Evolutionary conservation across 192 early-diverging fungal species (phyloP).

Genomic region (Backusella macrospora): DNA sequence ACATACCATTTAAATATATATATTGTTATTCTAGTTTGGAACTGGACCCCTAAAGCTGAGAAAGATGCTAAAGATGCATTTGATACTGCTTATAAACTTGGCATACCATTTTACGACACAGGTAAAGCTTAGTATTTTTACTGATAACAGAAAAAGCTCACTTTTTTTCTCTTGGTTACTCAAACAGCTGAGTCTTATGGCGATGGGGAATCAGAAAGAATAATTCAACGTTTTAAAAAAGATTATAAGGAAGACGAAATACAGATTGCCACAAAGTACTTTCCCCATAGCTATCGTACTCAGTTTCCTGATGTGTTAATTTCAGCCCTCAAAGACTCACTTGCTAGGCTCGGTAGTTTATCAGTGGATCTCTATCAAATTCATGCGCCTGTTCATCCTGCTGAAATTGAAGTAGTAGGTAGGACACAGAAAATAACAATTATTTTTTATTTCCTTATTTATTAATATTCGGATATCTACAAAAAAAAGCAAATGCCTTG

Average conservation of each 20-base stretch:
- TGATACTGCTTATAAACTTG: constrained; percentile 36
- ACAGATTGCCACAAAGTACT: constrained; percentile 54
- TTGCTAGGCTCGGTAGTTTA: constrained; percentile 48
- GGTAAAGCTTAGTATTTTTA: background rate
- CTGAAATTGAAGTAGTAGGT: constrained; percentile 51
- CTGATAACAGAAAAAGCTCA: background rate
- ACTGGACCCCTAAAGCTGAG: constrained; percentile 45
- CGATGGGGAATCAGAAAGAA: constrained; percentile 50
- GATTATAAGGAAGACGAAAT: constrained; percentile 34
- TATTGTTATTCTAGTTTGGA: constrained; percentile 30
- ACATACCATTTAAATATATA: background rate
- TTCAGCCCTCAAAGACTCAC: constrained; percentile 46
- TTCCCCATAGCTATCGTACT: constrained; percentile 44
- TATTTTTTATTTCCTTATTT: background rate
- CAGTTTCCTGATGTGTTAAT: constrained; percentile 47
- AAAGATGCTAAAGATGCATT: constrained; percentile 46
- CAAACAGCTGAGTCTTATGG: constrained; percentile 48
- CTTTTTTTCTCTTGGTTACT: background rate
- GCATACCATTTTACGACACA: constrained; percentile 55
- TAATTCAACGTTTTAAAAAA: constrained; percentile 38
- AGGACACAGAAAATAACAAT: constrained; percentile 8
- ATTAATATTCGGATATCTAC: background rate
- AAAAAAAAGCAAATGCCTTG: constrained; percentile 43
- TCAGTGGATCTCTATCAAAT: constrained; percentile 54
- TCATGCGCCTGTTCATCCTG: constrained; percentile 51